These are phyloP conservation scores for Aspergillus eucalypticola DNA, from an alignment of 2,329 filamentous ascomycete genomes.

Conservation along the genomic window DNA sequence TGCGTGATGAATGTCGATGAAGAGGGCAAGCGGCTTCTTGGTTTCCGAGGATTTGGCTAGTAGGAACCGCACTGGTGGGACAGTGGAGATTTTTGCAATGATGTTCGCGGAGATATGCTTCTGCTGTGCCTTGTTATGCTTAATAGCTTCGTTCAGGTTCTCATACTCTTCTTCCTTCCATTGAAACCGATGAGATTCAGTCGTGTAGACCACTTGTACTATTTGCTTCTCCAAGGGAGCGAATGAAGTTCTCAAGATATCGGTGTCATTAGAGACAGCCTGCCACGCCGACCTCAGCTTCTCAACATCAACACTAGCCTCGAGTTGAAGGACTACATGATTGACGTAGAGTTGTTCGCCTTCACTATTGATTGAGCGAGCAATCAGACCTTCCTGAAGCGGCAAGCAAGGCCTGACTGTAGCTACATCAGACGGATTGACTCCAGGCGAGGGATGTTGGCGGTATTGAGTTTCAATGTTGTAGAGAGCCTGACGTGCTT, in stretches of 20 bases:
- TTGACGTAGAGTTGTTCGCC: constrained; percentile 41
- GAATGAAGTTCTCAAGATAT: constrained; percentile 44
- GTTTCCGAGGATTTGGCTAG: constrained; percentile 18
- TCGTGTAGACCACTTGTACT: constrained; percentile 37
- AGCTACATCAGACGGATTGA: constrained; percentile 16
- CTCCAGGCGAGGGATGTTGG: constrained; percentile 10
- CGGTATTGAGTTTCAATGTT: constrained; percentile 26
- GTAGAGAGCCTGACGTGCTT: constrained; percentile 14
- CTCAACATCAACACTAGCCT: constrained; percentile 26
- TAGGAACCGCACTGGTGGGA: constrained; percentile 32
- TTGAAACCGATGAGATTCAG: constrained; percentile 12
- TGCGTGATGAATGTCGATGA: constrained; percentile 40
- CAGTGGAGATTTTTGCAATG: constrained; percentile 25
- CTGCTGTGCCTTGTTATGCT: constrained; percentile 12
- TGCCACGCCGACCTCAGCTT: constrained; percentile 32
- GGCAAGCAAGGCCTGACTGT: constrained; percentile 33
- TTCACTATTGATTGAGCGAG: constrained; percentile 37
- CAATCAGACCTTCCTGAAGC: constrained; percentile 38
- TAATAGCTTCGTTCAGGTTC: constrained; percentile 17
- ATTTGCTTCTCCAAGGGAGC: constrained; percentile 36
- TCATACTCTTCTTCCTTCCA: constrained; percentile 26
- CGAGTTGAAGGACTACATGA: constrained; percentile 39
- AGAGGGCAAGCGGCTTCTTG: constrained; percentile 21
- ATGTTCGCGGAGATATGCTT: constrained; percentile 26
- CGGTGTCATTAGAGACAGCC: constrained; percentile 31